Percentiles rank a stretch among this genome's conserved stretches.
phyloP scores from a whole-genome alignment of 2,329 filamentous ascomycete genomes.

The Albophoma yamanashiensis region DNA sequence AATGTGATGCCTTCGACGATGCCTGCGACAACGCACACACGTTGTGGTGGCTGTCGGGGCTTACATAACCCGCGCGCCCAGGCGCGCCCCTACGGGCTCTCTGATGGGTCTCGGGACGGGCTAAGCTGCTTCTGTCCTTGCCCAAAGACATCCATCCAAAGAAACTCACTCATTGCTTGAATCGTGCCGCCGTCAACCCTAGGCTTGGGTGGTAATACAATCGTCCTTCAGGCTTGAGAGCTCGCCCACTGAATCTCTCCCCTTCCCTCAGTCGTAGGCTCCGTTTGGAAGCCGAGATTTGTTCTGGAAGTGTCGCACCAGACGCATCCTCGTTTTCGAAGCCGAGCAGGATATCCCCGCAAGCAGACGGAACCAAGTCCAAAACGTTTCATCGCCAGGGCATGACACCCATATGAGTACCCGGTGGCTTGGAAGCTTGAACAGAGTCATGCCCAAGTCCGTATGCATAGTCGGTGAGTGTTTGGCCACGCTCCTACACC shows the following conservation, averaged over 20 bases:
- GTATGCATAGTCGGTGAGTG: slow-evolving; percentile 29
- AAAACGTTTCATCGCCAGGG: background rate
- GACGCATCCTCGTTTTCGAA: background rate
- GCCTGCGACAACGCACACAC: too few relatives aligned
- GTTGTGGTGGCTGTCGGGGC: too few relatives aligned
- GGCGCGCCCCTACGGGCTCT: too few relatives aligned
- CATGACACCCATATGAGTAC: slow-evolving; percentile 14
- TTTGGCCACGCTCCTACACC: too few relatives aligned
- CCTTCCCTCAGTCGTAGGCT: background rate
- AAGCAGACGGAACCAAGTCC: background rate
- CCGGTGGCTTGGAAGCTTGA: background rate
- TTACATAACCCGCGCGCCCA: too few relatives aligned
- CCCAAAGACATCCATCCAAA: background rate
- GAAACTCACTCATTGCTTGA: background rate
- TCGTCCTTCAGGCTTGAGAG: background rate
- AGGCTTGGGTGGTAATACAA: background rate
- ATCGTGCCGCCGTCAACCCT: background rate
- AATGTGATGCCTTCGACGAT: too few relatives aligned
- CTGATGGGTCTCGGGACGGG: background rate
- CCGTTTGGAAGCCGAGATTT: background rate
- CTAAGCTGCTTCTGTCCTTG: background rate
- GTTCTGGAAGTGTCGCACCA: background rate
- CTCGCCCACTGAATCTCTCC: background rate
- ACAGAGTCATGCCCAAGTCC: slow-evolving; percentile 15
- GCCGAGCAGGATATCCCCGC: background rate